These are phyloP conservation scores for Colletotrichum echinochloae DNA, from an alignment of 2,329 filamentous ascomycete species.

Conservation along the genomic window DNA sequence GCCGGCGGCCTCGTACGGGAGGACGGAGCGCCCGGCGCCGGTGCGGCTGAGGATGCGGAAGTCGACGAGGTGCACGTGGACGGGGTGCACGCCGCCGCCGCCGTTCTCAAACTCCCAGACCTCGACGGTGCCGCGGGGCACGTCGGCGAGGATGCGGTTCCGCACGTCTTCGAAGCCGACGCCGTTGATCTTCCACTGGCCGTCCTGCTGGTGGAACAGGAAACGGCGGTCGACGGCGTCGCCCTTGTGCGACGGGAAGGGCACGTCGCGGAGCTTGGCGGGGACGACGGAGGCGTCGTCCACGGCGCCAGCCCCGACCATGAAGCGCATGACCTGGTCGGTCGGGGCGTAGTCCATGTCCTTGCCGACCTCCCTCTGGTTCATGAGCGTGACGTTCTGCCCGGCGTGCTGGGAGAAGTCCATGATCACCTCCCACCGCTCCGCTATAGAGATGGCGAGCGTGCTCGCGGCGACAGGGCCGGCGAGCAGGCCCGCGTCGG, in stretches of 20 bases:
- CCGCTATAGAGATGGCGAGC: constrained; percentile 64
- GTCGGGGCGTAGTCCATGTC: constrained; percentile 64
- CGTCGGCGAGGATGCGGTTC: constrained; percentile 62
- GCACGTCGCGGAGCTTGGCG: constrained; percentile 50
- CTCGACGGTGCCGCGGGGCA: constrained; percentile 59
- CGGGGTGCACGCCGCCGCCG: constrained; percentile 63
- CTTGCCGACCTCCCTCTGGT: constrained; percentile 51
- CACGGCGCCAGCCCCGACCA: constrained; percentile 53
- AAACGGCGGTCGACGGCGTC: constrained; percentile 57
- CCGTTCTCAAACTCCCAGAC: constrained; percentile 64
- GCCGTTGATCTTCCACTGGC: constrained; percentile 65
- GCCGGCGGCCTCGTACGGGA: constrained; percentile 65
- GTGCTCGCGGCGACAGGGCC: constrained; percentile 56
- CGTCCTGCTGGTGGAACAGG: constrained; percentile 57
- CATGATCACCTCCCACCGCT: constrained; percentile 69
- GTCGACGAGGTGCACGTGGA: constrained; percentile 70
- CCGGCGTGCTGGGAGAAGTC: constrained; percentile 64
- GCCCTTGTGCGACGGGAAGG: constrained; percentile 51
- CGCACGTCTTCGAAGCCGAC: constrained; percentile 59
- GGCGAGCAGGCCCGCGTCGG: constrained; percentile 64
- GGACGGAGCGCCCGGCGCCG: constrained; percentile 55
- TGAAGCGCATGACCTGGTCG: constrained; percentile 64
- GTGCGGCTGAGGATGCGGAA: constrained; percentile 64
- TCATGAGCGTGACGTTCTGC: constrained; percentile 58
- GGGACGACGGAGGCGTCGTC: constrained; percentile 53